Evolutionary conservation across 1,284 basidiomycete genomes (phyloP).

Genomic region (Puccinia horiana): DNA sequence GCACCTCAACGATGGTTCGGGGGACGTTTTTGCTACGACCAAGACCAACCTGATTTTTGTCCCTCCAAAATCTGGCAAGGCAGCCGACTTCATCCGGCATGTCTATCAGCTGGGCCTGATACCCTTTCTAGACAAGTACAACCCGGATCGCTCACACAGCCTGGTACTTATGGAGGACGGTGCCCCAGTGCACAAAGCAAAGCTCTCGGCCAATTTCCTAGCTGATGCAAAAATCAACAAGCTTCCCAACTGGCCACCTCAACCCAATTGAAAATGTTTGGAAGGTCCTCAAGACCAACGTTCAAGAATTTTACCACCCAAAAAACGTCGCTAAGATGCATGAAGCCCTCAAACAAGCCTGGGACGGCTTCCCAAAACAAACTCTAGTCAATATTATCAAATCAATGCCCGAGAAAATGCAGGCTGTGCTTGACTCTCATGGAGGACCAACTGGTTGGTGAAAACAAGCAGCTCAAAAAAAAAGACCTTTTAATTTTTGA

Average conservation of each 20-base stretch:
- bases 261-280: conserved; percentile 42
- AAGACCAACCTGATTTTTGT: neutral
- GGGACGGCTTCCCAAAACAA: conserved; percentile 11
- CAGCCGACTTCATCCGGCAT: neutral
- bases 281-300: conserved; percentile 21
- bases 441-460: conserved; percentile 30
- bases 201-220: neutral
- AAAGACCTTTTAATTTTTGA: too few species aligned
- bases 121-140: neutral
- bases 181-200: neutral
- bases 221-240: neutral
- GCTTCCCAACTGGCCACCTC: conserved; percentile 7
- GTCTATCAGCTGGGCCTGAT: neutral
- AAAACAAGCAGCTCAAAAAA: too few species aligned
- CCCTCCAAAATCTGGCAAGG: conserved; percentile 5
- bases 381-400: neutral
- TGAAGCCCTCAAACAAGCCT: conserved; percentile 2
- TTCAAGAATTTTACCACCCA: conserved; percentile 8
- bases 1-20: neutral
- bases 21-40: neutral
- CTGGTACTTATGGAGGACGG: conserved; percentile 32
- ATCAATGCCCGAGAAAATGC: conserved; percentile 22
- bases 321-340: neutral
- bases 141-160: neutral
- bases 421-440: conserved; percentile 6